Percentiles rank a stretch among this genome's conserved stretches.
phyloP scores from a whole-genome alignment of 2,329 filamentous ascomycete species.

The Myriosclerotinia duriaeana region DNA sequence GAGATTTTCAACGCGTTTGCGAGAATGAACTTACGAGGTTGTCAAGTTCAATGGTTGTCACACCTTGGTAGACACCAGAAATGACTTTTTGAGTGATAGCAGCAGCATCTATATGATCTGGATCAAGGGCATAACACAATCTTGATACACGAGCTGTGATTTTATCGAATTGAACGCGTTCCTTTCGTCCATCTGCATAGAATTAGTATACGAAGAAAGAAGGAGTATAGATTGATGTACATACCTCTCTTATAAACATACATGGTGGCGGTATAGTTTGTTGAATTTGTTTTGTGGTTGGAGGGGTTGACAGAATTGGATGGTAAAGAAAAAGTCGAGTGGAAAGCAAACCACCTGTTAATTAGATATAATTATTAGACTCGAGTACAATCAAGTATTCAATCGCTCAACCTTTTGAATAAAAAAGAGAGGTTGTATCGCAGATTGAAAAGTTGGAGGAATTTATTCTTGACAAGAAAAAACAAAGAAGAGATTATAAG shows the following conservation, averaged over 20 bases:
- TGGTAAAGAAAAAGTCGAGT: conserved; percentile 7
- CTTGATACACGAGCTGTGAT: conserved; percentile 98
- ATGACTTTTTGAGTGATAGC: conserved; percentile 99
- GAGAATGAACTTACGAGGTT: conserved; percentile 73
- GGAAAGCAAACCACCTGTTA: conserved; percentile 7
- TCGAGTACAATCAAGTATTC: neutral
- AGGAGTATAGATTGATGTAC: conserved; percentile 25
- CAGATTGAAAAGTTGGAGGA: conserved; percentile 9
- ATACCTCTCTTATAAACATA: conserved; percentile 43
- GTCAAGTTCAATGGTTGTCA: conserved; percentile 93
- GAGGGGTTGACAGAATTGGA: conserved; percentile 25
- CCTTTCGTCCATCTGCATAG: conserved; percentile 87
- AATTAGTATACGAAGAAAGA: neutral
- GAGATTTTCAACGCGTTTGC: conserved; percentile 26
- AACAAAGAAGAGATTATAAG: conserved; percentile 16
- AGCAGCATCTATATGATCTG: conserved; percentile 93
- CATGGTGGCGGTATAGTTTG: conserved; percentile 36
- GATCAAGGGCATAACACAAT: conserved; percentile 94
- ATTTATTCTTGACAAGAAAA: conserved; percentile 17
- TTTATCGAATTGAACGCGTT: conserved; percentile 99
- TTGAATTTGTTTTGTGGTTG: conserved; percentile 22
- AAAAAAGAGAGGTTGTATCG: conserved; percentile 3
- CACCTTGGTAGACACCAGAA: conserved; percentile 97
- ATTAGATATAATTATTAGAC: conserved; percentile 2
- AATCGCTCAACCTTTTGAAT: conserved; percentile 2